A percentile compares a stretch with the other conserved stretches of the same genome.
Evolutionary conservation across 129 eudicot genomes (phyloP).

Genomic region (Lactuca saligna): DNA sequence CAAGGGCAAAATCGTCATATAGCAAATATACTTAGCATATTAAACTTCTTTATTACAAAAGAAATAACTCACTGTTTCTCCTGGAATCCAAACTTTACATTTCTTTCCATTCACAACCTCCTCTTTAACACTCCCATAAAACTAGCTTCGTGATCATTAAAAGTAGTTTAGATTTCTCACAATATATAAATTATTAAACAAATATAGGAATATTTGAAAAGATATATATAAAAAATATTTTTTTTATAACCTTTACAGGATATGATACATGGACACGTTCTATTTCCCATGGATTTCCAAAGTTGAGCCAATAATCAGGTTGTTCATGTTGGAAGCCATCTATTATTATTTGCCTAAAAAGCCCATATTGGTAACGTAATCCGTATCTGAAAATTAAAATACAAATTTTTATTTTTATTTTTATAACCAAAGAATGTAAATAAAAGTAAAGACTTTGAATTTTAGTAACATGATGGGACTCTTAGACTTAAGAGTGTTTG

Average conservation of each 20-base stretch:
- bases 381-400: conserved; percentile 47
- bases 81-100: conserved; percentile 51
- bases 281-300: conserved; percentile 71
- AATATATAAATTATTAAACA: background rate
- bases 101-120: conserved; percentile 45
- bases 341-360: conserved; percentile 57
- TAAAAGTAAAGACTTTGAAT: background rate
- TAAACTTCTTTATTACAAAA: background rate
- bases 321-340: conserved; percentile 59
- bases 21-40: background rate
- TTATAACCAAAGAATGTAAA: conserved; percentile 3
- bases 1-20: background rate
- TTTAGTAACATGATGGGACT: background rate
- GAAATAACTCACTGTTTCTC: conserved; percentile 48
- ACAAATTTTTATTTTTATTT: background rate
- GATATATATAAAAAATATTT: too few species aligned
- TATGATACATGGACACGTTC: conserved; percentile 65
- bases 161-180: conserved; percentile 1
- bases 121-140: conserved; percentile 55
- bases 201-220: background rate
- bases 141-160: conserved; percentile 32
- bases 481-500: background rate
- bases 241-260: conserved; percentile 50
- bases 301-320: conserved; percentile 62
- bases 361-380: conserved; percentile 59